Conservation (phyloP, 148 eudicot species). For the Arctostaphylos glauca region DNA sequence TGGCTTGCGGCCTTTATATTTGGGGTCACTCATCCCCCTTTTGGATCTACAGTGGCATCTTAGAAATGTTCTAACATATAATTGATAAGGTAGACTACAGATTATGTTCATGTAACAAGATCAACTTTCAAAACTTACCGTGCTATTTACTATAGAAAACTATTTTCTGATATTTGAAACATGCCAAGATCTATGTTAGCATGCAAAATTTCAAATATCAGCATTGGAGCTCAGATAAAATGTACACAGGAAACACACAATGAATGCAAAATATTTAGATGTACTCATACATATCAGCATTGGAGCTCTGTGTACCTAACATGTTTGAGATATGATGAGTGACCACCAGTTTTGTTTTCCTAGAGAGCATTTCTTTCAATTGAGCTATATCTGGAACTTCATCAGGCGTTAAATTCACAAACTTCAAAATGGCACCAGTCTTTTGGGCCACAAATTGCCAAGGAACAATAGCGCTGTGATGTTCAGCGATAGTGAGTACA, state of each 20-base stretch:
- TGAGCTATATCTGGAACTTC: constrained; percentile 77
- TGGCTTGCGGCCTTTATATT: too few species aligned
- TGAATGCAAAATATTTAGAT: not conserved
- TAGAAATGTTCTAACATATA: too few species aligned
- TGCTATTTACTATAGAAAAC: too few species aligned
- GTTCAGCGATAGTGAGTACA: constrained; percentile 82
- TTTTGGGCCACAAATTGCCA: constrained; percentile 88
- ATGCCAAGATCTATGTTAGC: not conserved
- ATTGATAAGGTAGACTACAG: too few species aligned
- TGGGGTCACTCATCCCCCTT: too few species aligned
- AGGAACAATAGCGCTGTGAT: constrained; percentile 96
- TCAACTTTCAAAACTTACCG: too few species aligned
- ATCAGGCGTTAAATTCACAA: constrained; percentile 60
- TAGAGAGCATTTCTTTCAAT: constrained; percentile 58
- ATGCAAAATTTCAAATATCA: not conserved
- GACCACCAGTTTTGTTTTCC: constrained; percentile 78
- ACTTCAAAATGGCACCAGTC: constrained; percentile 80
- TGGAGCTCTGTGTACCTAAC: constrained; percentile 50
- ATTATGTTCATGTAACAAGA: too few species aligned
- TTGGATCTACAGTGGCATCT: too few species aligned
- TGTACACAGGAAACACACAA: not conserved
- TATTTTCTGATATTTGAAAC: not conserved
- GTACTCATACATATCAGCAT: not conserved
- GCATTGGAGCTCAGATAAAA: not conserved
- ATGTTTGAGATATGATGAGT: constrained; percentile 87